Percentiles rank a stretch among this genome's conserved stretches.
Evolutionary conservation across 163 green algal genomes (phyloP).

Genomic region (Coccomyxa subellipsoidea): DNA sequence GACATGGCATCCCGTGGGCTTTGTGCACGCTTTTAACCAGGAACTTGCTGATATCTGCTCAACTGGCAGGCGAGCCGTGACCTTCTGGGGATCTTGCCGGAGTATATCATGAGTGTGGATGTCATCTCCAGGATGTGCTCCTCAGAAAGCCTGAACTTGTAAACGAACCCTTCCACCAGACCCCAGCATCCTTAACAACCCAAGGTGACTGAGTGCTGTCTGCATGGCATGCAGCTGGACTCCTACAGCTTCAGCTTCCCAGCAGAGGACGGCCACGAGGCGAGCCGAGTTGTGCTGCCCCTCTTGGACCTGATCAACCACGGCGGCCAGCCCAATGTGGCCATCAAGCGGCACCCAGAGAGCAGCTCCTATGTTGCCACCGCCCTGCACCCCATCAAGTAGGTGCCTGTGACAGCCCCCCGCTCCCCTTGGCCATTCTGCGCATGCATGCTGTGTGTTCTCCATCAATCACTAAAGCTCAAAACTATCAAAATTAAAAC

Average conservation of each 20-base stretch:
- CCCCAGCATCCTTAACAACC: too few species aligned
- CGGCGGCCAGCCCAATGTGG: neutral
- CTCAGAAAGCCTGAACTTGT: too few species aligned
- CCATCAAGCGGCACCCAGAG: neutral
- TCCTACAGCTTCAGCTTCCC: neutral
- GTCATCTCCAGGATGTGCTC: too few species aligned
- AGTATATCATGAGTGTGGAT: too few species aligned
- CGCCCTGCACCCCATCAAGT: neutral
- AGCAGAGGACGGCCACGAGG: neutral
- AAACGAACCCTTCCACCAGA: too few species aligned
- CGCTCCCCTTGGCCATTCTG: neutral
- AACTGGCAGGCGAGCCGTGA: too few species aligned
- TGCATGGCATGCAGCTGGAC: conserved; percentile 2
- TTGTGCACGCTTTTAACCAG: too few species aligned
- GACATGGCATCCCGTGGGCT: too few species aligned
- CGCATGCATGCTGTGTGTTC: neutral
- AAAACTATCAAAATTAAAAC: neutral
- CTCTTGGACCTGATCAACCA: neutral
- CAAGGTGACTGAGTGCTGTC: too few species aligned
- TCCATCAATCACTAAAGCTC: neutral
- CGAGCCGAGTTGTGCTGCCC: neutral
- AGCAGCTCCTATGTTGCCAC: neutral
- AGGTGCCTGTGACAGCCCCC: too few species aligned
- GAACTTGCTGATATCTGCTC: too few species aligned
- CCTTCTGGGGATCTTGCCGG: too few species aligned